These are phyloP conservation scores for Podospora anserina DNA, from an alignment of 495 filamentous ascomycete genomes.

Conservation along the genomic window DNA sequence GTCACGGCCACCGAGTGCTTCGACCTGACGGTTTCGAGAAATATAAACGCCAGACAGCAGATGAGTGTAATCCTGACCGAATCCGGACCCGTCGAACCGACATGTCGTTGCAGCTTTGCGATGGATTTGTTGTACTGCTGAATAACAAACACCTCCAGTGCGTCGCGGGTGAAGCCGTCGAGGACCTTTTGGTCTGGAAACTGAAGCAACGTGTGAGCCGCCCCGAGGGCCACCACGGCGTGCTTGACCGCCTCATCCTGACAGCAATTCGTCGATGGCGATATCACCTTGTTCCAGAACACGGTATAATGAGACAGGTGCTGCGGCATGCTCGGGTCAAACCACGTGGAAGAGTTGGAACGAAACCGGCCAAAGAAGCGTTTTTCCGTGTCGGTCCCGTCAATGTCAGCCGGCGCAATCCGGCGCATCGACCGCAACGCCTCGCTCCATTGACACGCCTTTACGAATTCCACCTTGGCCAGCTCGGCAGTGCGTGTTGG, in stretches of 20 bases:
- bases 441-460: slow-evolving; percentile 32
- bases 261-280: slow-evolving; percentile 31
- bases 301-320: slow-evolving; percentile 25
- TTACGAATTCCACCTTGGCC: slow-evolving; percentile 32
- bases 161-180: slow-evolving; percentile 25
- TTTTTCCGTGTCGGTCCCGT: slow-evolving; percentile 36
- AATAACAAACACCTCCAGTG: slow-evolving; percentile 38
- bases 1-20: slow-evolving; percentile 34
- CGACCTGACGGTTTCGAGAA: slow-evolving; percentile 36
- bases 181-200: slow-evolving; percentile 15
- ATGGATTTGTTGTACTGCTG: slow-evolving; percentile 43
- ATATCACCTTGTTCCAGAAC: slow-evolving; percentile 37
- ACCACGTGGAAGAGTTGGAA: slow-evolving; percentile 3
- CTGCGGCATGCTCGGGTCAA: slow-evolving; percentile 10
- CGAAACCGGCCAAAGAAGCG: slow-evolving; percentile 36
- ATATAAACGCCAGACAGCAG: slow-evolving; percentile 42
- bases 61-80: slow-evolving; percentile 36
- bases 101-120: slow-evolving; percentile 32
- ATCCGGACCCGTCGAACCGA: slow-evolving; percentile 25
- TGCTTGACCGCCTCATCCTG: slow-evolving; percentile 41
- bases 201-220: slow-evolving; percentile 31
- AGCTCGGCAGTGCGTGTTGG: slow-evolving; percentile 23
- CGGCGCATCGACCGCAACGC: slow-evolving; percentile 36
- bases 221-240: slow-evolving; percentile 40
- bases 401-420: slow-evolving; percentile 34